These are phyloP conservation scores for Ogataea angusta DNA, from an alignment of 805 yeast genomes.

Conservation along the genomic window DNA sequence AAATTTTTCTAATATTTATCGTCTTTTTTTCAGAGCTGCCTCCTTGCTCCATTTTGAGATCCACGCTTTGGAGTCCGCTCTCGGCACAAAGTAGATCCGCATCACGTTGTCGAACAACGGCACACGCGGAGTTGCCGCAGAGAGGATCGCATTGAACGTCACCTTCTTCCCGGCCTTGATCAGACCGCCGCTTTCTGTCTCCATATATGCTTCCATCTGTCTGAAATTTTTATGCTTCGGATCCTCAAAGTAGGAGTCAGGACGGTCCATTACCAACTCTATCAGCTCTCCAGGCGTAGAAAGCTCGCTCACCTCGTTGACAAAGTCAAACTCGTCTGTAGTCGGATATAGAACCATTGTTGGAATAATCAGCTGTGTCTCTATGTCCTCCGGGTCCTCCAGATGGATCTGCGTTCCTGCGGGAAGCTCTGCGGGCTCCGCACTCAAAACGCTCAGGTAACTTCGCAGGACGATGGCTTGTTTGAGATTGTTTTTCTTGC, in stretches of 20 bases:
- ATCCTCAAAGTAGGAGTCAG: constrained; percentile 63
- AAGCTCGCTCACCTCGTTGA: constrained; percentile 72
- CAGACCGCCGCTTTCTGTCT: constrained; percentile 78
- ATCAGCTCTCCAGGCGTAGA: constrained; percentile 63
- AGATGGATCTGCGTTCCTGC: constrained; percentile 51
- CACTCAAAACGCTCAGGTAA: constrained; percentile 45
- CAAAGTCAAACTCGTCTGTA: constrained; percentile 76
- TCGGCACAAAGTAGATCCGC: constrained; percentile 77
- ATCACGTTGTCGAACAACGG: constrained; percentile 76
- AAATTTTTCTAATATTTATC: constrained; percentile 1
- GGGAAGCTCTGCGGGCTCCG: constrained; percentile 54
- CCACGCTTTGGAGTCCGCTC: constrained; percentile 63
- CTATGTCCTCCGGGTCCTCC: constrained; percentile 64
- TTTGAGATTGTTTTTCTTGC: constrained; percentile 42
- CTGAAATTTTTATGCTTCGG: constrained; percentile 61
- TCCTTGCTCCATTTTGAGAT: constrained; percentile 61
- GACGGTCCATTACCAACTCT: constrained; percentile 59
- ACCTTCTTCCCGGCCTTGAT: constrained; percentile 81
- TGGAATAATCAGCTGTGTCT: constrained; percentile 79
- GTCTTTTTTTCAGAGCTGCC: constrained; percentile 39
- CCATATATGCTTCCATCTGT: constrained; percentile 71
- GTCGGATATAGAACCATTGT: constrained; percentile 80
- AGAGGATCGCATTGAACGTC: constrained; percentile 59
- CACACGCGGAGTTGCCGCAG: constrained; percentile 57
- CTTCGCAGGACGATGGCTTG: constrained; percentile 64